Conservation (phyloP, 2,329 filamentous ascomycete species). For the Penicillium sp. region DNA sequence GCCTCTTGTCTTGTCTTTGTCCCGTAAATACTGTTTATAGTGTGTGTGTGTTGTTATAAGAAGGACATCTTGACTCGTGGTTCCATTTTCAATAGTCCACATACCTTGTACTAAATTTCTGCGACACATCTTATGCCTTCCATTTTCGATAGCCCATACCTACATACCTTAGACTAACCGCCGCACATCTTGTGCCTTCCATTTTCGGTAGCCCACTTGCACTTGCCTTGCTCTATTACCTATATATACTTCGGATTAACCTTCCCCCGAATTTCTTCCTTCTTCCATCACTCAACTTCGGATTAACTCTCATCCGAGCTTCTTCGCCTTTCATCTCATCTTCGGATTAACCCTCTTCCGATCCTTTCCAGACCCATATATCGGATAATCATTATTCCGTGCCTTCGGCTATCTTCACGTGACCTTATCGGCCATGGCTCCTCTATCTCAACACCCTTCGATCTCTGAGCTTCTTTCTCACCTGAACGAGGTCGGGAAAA, state of each 20-base stretch:
- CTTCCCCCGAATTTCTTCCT: neutral
- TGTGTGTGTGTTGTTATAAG: neutral
- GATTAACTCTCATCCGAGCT: no score
- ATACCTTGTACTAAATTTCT: no score
- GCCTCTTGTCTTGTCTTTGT: neutral
- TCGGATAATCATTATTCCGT: no score
- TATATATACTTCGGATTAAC: constrained; percentile 13
- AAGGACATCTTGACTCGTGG: neutral
- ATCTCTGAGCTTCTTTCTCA: constrained; percentile 5
- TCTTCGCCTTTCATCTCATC: neutral
- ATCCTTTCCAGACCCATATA: no score
- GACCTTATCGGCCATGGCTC: constrained; percentile 11
- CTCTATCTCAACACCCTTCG: neutral
- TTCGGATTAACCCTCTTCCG: constrained; percentile 15
- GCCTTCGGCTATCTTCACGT: constrained; percentile 18
- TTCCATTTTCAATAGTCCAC: no score
- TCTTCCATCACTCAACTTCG: no score
- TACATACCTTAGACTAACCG: no score
- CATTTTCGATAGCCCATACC: no score
- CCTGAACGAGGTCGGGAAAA: neutral
- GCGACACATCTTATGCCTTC: no score
- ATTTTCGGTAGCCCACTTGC: no score
- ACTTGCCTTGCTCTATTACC: no score
- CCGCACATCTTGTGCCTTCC: no score
- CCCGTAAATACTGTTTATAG: neutral